Evolutionary conservation across 2,329 filamentous ascomycete genomes (phyloP).

Genomic region (Neonectria faginata): DNA sequence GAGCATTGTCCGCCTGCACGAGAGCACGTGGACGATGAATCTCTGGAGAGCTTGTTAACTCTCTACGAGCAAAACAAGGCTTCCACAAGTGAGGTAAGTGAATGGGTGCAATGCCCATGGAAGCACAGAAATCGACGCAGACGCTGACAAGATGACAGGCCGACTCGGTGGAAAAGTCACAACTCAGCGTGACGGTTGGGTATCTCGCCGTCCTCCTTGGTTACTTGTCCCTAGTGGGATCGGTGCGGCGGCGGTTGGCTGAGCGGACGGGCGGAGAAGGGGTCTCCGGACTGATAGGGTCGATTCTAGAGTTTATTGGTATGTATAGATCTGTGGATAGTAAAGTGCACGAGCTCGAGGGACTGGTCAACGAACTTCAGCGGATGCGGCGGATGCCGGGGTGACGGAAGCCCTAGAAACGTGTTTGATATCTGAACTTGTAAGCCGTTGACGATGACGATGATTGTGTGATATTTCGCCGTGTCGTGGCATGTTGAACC

Average conservation of each 20-base stretch:
- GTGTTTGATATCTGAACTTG: conserved; percentile 16
- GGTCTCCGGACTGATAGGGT: conserved; percentile 60
- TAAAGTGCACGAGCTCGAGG: conserved; percentile 54
- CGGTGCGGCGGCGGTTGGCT: conserved; percentile 58
- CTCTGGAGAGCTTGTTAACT: conserved; percentile 70
- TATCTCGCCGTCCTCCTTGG: conserved; percentile 88
- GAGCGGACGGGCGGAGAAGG: conserved; percentile 57
- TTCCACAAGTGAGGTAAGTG: conserved; percentile 74
- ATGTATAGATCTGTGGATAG: conserved; percentile 64
- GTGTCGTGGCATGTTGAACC: background rate
- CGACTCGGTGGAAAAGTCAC: conserved; percentile 78
- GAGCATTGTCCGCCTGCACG: conserved; percentile 78
- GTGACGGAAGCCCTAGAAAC: conserved; percentile 11
- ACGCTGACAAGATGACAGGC: conserved; percentile 58
- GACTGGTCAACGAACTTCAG: conserved; percentile 53
- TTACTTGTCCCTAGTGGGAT: conserved; percentile 74
- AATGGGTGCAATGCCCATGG: background rate
- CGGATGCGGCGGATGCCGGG: conserved; percentile 35
- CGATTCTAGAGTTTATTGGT: conserved; percentile 66
- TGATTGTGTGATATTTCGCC: background rate
- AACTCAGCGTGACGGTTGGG: conserved; percentile 84
- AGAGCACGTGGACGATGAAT: conserved; percentile 49
- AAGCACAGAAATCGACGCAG: background rate
- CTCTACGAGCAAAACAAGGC: conserved; percentile 77
- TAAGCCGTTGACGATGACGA: conserved; percentile 19